Evolutionary conservation across 1,284 basidiomycete genomes (phyloP), one percentile per base, ranked within the genome.

Genomic region (Fomitopsis pinicola): DNA sequence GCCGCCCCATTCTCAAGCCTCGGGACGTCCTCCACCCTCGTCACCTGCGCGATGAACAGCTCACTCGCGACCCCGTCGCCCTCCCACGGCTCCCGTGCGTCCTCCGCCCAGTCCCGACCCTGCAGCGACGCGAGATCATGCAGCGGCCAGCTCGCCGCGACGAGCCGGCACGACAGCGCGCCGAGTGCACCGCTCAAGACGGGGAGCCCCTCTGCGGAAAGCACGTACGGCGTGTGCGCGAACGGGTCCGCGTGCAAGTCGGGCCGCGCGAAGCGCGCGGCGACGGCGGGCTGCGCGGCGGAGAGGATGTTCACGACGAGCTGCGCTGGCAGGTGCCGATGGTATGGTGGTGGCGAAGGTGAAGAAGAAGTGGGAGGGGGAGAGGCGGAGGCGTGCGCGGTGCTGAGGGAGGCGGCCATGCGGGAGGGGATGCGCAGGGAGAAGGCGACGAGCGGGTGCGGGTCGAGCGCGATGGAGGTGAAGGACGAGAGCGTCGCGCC

Each of bases 401-500:
- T 60, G 62, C 75, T 81, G 64, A 85, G 84, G 30, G 82, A 80
- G 52, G 78, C 80, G 2, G 92, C 92, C 83, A 96, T 90, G 8
- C 92, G 82, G 0, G 93, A 95, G 3, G 95, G 95, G n/a, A 94
- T 81, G 35, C 93, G 87, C 14, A 97, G 81, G 12, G 93, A 89
- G 74, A 97, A 97, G 0, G 93, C 84, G 65, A 97, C 84, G 62
- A 97, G 83, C 0, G 95, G 94, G 67, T 88, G 78, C 1, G 95
- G 95, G 67, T 93, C 85, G 77, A 97, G 84, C 1, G 94, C 87
- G 67, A 97, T 87, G n/a, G 93, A 94, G 30, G 92, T 88, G 72
- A 97, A 94, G 0, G 94, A 96, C 5, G 95, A 96, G 45, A 97
- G 80, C 0, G 95, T 97, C 45, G 94, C 93, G 64, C 95, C 95